phyloP scores from a whole-genome alignment of 75 land plant genomes.

The Chamaecyparis obtusa region DNA sequence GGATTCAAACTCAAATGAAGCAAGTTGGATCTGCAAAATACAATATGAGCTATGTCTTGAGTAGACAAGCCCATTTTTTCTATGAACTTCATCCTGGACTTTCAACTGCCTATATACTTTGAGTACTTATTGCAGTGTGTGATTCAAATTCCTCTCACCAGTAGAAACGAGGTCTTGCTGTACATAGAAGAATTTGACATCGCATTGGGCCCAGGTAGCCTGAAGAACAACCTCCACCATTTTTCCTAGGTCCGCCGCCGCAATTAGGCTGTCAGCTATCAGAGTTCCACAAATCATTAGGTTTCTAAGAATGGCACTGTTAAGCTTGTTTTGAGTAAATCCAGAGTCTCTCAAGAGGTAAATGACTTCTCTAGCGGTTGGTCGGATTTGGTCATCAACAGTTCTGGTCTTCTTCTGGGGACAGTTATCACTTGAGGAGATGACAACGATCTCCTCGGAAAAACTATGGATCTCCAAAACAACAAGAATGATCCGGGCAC shows the following conservation, averaged over 20 bases:
- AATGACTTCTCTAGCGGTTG: not conserved
- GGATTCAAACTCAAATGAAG: constrained; percentile 3
- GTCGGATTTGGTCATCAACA: not conserved
- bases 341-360: not conserved
- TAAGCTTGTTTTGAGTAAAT: no score
- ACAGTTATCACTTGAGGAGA: no score
- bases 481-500: no score
- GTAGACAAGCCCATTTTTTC: constrained; percentile 11
- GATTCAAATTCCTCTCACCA: not conserved
- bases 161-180: not conserved
- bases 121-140: no score
- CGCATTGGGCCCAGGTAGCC: not conserved
- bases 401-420: no score
- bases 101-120: not conserved
- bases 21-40: constrained; percentile 21
- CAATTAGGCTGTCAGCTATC: no score
- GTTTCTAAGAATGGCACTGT: not conserved
- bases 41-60: not conserved
- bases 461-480: no score
- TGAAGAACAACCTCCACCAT: not conserved
- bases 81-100: constrained; percentile 15
- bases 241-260: no score
- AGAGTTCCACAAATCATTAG: no score
- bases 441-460: no score
- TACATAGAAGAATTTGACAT: not conserved